These are phyloP conservation scores for Verbascum thapsus DNA, from an alignment of 257 asterid genomes.

Conservation along the genomic window DNA sequence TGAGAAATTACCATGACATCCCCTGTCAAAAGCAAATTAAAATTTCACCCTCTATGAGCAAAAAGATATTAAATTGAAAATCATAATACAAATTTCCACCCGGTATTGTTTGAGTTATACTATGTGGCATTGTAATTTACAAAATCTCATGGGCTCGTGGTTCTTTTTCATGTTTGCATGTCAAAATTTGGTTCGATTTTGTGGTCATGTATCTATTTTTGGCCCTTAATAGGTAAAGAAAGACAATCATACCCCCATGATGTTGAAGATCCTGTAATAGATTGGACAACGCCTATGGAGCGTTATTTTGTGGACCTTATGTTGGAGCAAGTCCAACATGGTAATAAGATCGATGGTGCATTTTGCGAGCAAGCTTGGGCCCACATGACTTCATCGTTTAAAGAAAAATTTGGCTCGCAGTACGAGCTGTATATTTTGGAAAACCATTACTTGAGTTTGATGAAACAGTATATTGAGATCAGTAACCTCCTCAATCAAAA, in stretches of 20 bases:
- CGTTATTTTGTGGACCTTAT: constrained; percentile 36
- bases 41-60: too few species aligned
- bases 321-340: constrained; percentile 35
- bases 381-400: constrained; percentile 37
- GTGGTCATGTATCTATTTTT: background rate
- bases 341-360: constrained; percentile 28
- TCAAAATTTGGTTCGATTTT: background rate
- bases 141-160: too few species aligned
- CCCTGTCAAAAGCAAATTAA: too few species aligned
- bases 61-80: too few species aligned
- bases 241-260: constrained; percentile 26
- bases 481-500: constrained; percentile 40
- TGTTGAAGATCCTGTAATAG: constrained; percentile 19
- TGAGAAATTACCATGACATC: too few species aligned
- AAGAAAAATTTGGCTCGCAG: constrained; percentile 32
- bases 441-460: constrained; percentile 30
- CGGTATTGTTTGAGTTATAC: too few species aligned
- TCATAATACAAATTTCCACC: too few species aligned
- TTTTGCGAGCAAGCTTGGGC: constrained; percentile 44
- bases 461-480: constrained; percentile 42
- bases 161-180: background rate
- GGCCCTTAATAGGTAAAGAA: constrained; percentile 21
- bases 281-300: constrained; percentile 41
- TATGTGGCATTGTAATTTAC: too few species aligned
- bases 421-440: constrained; percentile 39